Base-by-base conservation (phyloP, 2,329 filamentous ascomycete species). In the Lachnellula hyalina region DNA sequence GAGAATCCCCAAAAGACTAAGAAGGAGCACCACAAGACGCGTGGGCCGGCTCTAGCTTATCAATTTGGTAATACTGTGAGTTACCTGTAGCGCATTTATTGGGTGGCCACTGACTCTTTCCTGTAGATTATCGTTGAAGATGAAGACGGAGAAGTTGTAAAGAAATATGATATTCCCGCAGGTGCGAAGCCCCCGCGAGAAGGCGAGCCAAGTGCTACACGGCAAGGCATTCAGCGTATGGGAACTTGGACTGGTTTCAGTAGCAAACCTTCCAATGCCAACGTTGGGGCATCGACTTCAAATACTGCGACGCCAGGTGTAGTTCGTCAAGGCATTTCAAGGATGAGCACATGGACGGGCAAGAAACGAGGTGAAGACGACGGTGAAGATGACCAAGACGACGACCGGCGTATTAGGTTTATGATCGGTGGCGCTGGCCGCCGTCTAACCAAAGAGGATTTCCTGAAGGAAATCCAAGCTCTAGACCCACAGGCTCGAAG, bases 81-180 rank as follows among this genome's bases (percentile, higher is more conserved):
- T 70, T 46, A 19, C 38, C 15, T 17, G n/a, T 5, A 41, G 14
- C 15, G 6, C 38, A 41, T 19, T 8, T 5, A 6, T 19, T 17
- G 38, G 9, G 9, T 5, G 15, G 19, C 14, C 41, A 41, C 62
- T 66, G 59, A 65, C 51, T 53, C 17, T 0, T 15, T 32, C 38
- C 3, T 38, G 8, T 45, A 89, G 75, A 90, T 95, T 61, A 93
- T 95, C 67, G 87, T 95, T 15, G 89, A 95, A 72, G 89, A 95
- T 59, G 87, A 89, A 69, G 86, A 92, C 63, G 89, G 89, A 44
- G 90, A 95, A 68, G 90, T 95, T 34, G 81, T 95, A 68, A 92
- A 92, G 74, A 85, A 89, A 54, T 92, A 91, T 67, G 85, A 92
- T 60, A 79, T 93, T 28, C 85, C 87, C 1, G 71, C 81, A 25